These are phyloP conservation scores for Rhizodiscina lignyota DNA, from an alignment of 495 filamentous ascomycete genomes.

Conservation along the genomic window DNA sequence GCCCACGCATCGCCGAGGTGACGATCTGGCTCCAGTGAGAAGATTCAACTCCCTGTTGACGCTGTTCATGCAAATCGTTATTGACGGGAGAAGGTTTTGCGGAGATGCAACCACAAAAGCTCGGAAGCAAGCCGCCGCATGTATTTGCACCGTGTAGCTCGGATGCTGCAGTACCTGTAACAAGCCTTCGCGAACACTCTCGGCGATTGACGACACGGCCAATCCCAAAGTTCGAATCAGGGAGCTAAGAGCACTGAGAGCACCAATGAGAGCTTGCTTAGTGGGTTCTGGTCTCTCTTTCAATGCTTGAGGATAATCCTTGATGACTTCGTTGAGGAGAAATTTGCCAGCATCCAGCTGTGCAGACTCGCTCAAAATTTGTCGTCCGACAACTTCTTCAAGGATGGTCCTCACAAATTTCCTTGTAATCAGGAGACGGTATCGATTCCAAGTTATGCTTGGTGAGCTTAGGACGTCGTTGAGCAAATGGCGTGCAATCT, in stretches of 20 bases:
- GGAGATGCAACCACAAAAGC: conserved; percentile 80
- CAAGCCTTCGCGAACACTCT: conserved; percentile 69
- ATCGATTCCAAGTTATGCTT: conserved; percentile 67
- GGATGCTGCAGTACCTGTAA: conserved; percentile 87
- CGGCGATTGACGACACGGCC: conserved; percentile 57
- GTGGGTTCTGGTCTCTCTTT: conserved; percentile 82
- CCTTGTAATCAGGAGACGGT: conserved; percentile 70
- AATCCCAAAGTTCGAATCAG: conserved; percentile 69
- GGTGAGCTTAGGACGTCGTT: conserved; percentile 62
- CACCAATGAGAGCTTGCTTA: conserved; percentile 67
- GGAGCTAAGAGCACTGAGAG: conserved; percentile 64
- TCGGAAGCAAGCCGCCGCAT: conserved; percentile 70
- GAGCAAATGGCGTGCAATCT: conserved; percentile 67
- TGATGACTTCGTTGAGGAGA: conserved; percentile 75
- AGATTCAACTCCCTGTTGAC: conserved; percentile 71
- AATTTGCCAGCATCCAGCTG: conserved; percentile 66
- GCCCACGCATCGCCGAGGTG: conserved; percentile 70
- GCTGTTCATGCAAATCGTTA: conserved; percentile 95
- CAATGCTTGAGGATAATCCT: conserved; percentile 84
- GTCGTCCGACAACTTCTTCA: conserved; percentile 65
- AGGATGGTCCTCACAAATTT: conserved; percentile 73
- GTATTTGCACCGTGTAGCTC: conserved; percentile 88
- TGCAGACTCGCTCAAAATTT: conserved; percentile 74
- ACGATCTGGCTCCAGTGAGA: conserved; percentile 58
- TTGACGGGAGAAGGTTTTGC: conserved; percentile 75